phyloP scores from a whole-genome alignment of 78 protist species.

The Dictyostelium purpureum region DNA sequence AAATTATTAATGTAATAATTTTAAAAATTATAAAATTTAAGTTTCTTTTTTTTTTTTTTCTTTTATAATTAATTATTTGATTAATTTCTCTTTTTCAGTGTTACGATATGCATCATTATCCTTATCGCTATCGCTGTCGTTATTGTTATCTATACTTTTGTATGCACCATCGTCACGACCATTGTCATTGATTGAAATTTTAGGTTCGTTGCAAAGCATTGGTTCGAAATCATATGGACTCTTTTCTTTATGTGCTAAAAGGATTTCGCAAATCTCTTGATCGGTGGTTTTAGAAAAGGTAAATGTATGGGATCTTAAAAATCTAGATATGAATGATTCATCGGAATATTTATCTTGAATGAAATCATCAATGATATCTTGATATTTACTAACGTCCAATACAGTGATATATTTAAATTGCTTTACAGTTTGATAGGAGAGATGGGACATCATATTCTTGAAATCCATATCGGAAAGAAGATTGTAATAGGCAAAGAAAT shows the following conservation, averaged over 20 bases:
- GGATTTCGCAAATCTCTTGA: not conserved
- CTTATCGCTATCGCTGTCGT: not conserved
- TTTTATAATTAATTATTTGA: too few relatives aligned
- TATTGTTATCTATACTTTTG: not conserved
- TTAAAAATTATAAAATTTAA: too few relatives aligned
- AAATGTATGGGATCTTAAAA: not conserved
- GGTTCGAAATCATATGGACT: not conserved
- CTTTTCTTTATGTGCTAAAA: not conserved
- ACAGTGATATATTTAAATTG: not conserved
- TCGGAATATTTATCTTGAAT: not conserved
- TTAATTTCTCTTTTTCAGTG: not conserved
- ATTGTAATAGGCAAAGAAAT: not conserved
- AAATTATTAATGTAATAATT: conserved; percentile 10
- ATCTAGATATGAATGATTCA: not conserved
- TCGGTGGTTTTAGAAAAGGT: not conserved
- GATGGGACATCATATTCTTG: not conserved
- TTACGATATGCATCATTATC: not conserved
- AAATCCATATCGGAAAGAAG: not conserved
- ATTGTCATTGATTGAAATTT: not conserved
- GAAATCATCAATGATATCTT: not conserved
- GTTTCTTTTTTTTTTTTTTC: too few relatives aligned
- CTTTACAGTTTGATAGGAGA: not conserved
- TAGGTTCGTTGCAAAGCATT: not conserved
- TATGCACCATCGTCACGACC: not conserved
- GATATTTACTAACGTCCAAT: not conserved